Evolutionary conservation across 176 grass and related monocot genomes (phyloP), one percentile per base, ranked within the genome.

Genomic region (Hsuehochloa calcarea): DNA sequence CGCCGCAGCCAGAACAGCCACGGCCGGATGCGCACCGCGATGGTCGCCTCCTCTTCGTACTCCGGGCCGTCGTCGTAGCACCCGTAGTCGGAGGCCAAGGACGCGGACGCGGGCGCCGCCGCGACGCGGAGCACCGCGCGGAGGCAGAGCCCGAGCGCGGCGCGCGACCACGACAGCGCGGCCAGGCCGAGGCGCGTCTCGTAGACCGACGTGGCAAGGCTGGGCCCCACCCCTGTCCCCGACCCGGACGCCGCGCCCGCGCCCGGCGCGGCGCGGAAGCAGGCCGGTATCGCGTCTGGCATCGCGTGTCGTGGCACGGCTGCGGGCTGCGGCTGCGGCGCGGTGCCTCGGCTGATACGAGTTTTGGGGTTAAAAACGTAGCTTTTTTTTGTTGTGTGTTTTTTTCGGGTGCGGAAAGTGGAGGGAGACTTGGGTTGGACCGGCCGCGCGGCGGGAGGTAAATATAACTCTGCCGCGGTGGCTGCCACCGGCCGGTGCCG

Each of bases 81-180:
- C 5, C 79, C 70, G 59, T 85, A 89, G 41, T 87, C 79, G 27
- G 93, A 88, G 37, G 83, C 69, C 12, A 64, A 56, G 4, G 65
- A 22, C 22, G n/a, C 75, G 8, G 72, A 70, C 17, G 37, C 79
- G 7, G 74, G 34, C 70, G 80, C 38, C 68, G 51, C 58, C 10
- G 80, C 59, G 72, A 95, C 72, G 83, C 85, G 89, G 66, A 98
- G 76, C 75, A 95, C 96, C 13, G 84, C 93, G 8, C 87, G 92
- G 52, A 98, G 91, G 84, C 87, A 78, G 87, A 98, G 86, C 29
- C 96, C 91, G 47, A 98, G 68, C 49, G 88, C 82, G 80, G 85
- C 84, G 71, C 93, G 93, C 49, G 93, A 95, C 96, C 96, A 98
- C 51, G 96, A 88, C 59, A 95, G 85, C 70, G 96, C 81, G 29